Evolutionary conservation across 1,284 basidiomycete genomes (phyloP).

Genomic region (Rhizoctonia solani): DNA sequence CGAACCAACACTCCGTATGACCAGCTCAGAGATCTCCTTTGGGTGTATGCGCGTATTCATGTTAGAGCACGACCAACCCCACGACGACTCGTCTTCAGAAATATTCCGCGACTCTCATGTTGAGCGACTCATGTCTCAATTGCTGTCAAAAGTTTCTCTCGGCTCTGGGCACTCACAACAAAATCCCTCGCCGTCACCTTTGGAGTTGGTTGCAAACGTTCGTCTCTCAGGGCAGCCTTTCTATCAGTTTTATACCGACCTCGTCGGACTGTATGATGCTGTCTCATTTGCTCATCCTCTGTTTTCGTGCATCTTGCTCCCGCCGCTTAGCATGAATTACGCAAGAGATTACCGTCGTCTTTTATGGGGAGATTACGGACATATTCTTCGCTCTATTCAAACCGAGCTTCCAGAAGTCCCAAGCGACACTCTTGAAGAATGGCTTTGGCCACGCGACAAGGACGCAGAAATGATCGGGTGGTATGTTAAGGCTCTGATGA

Average conservation of each 20-base stretch:
- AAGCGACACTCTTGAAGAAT: conserved; percentile 56
- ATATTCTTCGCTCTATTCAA: conserved; percentile 60
- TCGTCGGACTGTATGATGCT: conserved; percentile 85
- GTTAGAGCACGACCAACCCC: conserved; percentile 72
- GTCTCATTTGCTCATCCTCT: conserved; percentile 83
- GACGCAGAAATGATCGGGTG: conserved; percentile 66
- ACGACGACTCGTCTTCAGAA: conserved; percentile 57
- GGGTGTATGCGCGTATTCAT: conserved; percentile 92
- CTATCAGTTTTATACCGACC: conserved; percentile 93
- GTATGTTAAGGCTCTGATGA: conserved; percentile 48
- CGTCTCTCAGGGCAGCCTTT: conserved; percentile 78
- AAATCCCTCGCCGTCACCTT: too few species aligned
- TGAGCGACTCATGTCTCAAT: conserved; percentile 57
- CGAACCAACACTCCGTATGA: conserved; percentile 55
- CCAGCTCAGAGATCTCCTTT: conserved; percentile 64
- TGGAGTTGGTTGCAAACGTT: conserved; percentile 61
- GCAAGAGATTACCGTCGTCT: conserved; percentile 81
- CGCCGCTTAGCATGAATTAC: conserved; percentile 73
- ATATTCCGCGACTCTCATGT: conserved; percentile 72
- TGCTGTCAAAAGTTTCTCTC: conserved; percentile 62
- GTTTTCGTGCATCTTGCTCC: conserved; percentile 79
- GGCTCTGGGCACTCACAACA: conserved; percentile 37
- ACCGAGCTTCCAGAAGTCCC: conserved; percentile 47
- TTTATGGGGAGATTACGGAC: conserved; percentile 80
- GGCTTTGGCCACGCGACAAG: conserved; percentile 71